Base-by-base conservation (phyloP, 805 yeast species). In the Yarrowia osloensis region DNA sequence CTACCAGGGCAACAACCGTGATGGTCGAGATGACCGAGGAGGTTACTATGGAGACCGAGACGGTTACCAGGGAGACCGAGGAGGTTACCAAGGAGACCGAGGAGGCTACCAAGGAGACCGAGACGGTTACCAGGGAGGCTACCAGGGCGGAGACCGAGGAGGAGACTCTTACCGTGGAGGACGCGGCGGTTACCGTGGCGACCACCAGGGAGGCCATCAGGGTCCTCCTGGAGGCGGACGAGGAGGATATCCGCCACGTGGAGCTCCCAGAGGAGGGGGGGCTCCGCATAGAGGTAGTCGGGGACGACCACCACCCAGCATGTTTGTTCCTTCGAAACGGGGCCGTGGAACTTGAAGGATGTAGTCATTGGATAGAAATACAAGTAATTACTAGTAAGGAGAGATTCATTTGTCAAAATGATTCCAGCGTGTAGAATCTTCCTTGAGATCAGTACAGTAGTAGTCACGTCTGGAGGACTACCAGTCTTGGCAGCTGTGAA, bases 281-380 rank as follows among this genome's bases (percentile, higher is more conserved):
- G 57, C 57, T 33, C 57, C 57, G 21, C 33, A 33, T 17, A 13
- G 62, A 37, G 62, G 62, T 21, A 33, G 57, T 24, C 62, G 46
- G 2, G 46, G 62, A 8, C 40, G 44, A 4, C 46, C 62, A 2
- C 62, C 46, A 11, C 35, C 62, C n/a, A 54, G 62, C 33, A 26
- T 37, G 37, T 54, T 54, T 31, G 46, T 54, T 54, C 62, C 62
- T 26, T 37, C 62, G 13, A 54, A 54, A 9, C 12, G 61, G 24
- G 61, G 44, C 8, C 9, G 44, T 8, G 44, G 61, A 5, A 35
- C 31, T 0, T 47, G 17, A 22, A 7, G 26, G 40, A 37, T 7
- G 21, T 40, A n/a, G n/a, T n/a, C n/a, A n/a, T n/a, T n/a, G n/a
- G n/a, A 13, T 15, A 8, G 4, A 17, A 31, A 3, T 37, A 42